Conservation (phyloP, 257 asterid genomes). For the Nicotiana otophora region DNA sequence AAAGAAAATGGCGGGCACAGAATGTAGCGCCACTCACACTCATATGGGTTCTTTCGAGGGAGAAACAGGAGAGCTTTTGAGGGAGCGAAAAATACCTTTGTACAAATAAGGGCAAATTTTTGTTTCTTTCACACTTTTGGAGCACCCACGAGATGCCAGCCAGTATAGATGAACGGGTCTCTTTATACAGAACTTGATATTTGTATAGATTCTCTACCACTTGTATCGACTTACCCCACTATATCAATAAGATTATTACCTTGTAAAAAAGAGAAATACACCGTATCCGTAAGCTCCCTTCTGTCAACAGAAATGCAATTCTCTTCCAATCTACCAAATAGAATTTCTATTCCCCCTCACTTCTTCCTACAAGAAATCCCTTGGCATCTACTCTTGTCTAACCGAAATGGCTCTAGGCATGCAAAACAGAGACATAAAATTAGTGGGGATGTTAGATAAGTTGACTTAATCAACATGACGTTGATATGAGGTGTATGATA, state of each 20-base stretch:
- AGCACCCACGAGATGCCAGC: not conserved
- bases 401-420: not conserved
- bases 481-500: not conserved
- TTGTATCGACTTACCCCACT: not conserved
- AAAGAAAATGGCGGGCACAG: not conserved
- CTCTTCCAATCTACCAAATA: not conserved
- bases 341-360: not conserved
- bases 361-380: not conserved
- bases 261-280: not conserved
- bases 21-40: not conserved
- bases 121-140: not conserved
- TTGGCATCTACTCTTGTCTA: not conserved
- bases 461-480: not conserved
- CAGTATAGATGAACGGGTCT: not conserved
- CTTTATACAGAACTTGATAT: not conserved
- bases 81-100: not conserved
- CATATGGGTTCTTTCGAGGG: not conserved
- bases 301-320: not conserved
- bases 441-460: not conserved
- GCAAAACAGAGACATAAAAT: not conserved
- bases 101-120: not conserved
- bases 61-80: not conserved
- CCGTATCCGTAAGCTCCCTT: not conserved
- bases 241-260: not conserved
- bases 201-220: constrained; percentile 2